A percentile compares a stretch with the other conserved stretches of the same genome.
Evolutionary conservation across 2,329 filamentous ascomycete species (phyloP).

Genomic region (Cladosporium oxysporum): DNA sequence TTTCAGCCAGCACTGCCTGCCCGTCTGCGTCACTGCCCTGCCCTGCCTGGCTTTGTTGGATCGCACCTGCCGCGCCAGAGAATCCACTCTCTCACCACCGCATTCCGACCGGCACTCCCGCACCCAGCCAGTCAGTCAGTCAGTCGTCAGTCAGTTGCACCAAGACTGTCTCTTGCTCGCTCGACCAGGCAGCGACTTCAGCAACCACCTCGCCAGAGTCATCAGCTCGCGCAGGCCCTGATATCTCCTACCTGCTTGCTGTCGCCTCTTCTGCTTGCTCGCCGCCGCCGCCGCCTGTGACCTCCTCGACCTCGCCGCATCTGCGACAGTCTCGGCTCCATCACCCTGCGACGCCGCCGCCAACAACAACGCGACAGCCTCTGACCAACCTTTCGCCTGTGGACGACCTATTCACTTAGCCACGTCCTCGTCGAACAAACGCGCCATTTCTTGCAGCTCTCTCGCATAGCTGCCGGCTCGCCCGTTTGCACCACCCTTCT

Average conservation of each 20-base stretch:
- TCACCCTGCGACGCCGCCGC: constrained; percentile 12
- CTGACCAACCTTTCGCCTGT: constrained; percentile 9
- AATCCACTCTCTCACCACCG: background rate
- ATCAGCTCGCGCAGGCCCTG: background rate
- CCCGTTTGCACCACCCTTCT: background rate
- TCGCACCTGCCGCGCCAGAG: constrained; percentile 16
- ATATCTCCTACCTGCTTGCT: constrained; percentile 5
- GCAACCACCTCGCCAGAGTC: background rate
- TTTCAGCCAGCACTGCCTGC: background rate
- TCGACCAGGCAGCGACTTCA: constrained; percentile 11
- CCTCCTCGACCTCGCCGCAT: constrained; percentile 8
- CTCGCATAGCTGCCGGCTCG: background rate
- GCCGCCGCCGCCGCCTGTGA: background rate
- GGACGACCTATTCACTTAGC: constrained; percentile 41
- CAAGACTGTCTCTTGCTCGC: background rate
- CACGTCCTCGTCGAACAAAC: constrained; percentile 27
- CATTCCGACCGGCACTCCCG: constrained; percentile 5
- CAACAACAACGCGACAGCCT: constrained; percentile 8
- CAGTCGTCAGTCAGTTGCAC: background rate
- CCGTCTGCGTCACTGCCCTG: constrained; percentile 8
- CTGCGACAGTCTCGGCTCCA: constrained; percentile 20
- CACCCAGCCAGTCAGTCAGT: background rate
- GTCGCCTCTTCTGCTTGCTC: background rate
- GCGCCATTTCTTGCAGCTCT: background rate
- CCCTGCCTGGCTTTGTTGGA: constrained; percentile 13